Percentiles rank a stretch among this genome's conserved stretches.
Evolutionary conservation across 1,284 basidiomycete species (phyloP).

Genomic region (Singerocomus rubriflavus): DNA sequence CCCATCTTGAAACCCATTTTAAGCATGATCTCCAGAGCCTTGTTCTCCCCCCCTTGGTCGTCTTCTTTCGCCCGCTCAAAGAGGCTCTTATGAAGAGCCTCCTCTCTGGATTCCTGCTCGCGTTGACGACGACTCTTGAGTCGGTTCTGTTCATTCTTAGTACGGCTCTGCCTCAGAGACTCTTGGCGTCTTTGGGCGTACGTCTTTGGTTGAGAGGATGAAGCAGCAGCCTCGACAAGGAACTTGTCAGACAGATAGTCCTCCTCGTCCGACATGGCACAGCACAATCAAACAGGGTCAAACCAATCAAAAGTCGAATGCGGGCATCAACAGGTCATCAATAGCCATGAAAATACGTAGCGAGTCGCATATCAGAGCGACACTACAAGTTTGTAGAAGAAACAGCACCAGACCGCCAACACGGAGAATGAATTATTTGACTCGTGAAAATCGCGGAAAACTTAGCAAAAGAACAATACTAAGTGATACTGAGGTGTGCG

Average conservation of each 20-base stretch:
- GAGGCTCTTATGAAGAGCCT: slow-evolving; percentile 72
- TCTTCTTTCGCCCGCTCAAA: slow-evolving; percentile 74
- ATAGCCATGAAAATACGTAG: slow-evolving; percentile 33
- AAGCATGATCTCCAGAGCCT: slow-evolving; percentile 82
- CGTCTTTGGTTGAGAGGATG: slow-evolving; percentile 45
- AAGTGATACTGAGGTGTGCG: slow-evolving; percentile 30
- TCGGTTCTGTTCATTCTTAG: slow-evolving; percentile 64
- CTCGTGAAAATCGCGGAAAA: slow-evolving; percentile 36
- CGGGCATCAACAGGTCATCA: slow-evolving; percentile 28
- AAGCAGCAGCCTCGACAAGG: slow-evolving; percentile 41
- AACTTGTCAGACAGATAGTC: slow-evolving; percentile 87
- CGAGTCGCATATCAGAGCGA: slow-evolving; percentile 36
- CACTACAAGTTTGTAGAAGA: slow-evolving; percentile 38
- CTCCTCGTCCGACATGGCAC: slow-evolving; percentile 52
- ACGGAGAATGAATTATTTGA: slow-evolving; percentile 31
- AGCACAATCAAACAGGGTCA: slow-evolving; percentile 8
- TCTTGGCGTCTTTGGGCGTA: slow-evolving; percentile 69
- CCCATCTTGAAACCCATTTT: slow-evolving; percentile 88
- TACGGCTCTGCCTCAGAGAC: slow-evolving; percentile 49
- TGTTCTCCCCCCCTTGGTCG: slow-evolving; percentile 50
- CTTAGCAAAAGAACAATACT: slow-evolving; percentile 35
- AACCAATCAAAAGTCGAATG: neutral
- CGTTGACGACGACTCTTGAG: slow-evolving; percentile 61
- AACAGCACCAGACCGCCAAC: slow-evolving; percentile 51
- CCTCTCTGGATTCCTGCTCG: slow-evolving; percentile 72